A percentile compares a stretch with the other conserved stretches of the same genome.
Conservation (phyloP, 75 land plant species). For the Sequoia sempervirens region DNA sequence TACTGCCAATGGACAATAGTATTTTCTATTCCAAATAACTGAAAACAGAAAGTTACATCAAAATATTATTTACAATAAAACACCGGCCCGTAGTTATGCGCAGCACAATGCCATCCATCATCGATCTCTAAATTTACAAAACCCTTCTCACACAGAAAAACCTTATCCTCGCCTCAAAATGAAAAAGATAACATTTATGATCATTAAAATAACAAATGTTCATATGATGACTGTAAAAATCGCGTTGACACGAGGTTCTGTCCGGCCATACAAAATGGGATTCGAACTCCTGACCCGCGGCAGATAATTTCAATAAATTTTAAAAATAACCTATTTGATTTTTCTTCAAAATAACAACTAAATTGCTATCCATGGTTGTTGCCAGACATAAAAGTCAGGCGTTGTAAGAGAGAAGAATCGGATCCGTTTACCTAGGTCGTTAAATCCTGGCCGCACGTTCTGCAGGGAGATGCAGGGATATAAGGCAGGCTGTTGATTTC, state of each 20-base stretch:
- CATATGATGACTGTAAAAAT: neutral
- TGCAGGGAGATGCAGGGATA: neutral
- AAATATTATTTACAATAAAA: neutral
- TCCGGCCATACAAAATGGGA: neutral
- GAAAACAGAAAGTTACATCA: neutral
- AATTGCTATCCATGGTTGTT: neutral
- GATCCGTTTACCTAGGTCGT: constrained; percentile 9
- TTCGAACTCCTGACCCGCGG: neutral
- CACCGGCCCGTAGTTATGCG: neutral
- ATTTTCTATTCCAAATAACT: neutral
- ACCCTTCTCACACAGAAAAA: neutral
- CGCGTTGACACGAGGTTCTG: neutral
- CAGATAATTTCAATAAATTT: neutral
- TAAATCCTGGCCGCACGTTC: neutral
- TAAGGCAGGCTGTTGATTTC: neutral
- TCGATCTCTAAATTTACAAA: neutral
- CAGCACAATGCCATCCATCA: neutral
- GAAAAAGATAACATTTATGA: neutral
- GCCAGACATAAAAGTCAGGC: neutral
- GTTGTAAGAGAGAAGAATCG: neutral
- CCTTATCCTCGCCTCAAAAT: neutral
- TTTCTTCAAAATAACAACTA: neutral
- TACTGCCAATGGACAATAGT: neutral
- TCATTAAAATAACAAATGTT: neutral
- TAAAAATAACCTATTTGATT: neutral